These are phyloP conservation scores for Vaccinium corymbosum DNA, from an alignment of 148 eudicot species.

Conservation along the genomic window DNA sequence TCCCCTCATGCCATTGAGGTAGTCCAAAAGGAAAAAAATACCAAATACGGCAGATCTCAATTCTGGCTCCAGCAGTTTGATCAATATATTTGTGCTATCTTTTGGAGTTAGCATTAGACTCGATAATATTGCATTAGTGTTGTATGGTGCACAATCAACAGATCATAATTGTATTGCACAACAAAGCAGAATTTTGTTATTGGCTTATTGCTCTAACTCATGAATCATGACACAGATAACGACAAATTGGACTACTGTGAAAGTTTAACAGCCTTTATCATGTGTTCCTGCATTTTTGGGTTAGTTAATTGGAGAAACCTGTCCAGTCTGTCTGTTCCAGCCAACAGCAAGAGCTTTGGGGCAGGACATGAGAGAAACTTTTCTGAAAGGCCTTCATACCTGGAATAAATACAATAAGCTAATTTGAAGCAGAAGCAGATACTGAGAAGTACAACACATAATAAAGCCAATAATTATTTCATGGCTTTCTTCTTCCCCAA, in stretches of 20 bases:
- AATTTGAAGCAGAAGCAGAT: not conserved
- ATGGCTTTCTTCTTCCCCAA: not conserved
- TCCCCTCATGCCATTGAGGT: not conserved
- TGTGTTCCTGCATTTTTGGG: not conserved
- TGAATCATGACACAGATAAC: not conserved
- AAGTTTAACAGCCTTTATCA: not conserved
- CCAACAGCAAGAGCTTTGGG: conserved; percentile 79
- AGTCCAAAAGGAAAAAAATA: not conserved
- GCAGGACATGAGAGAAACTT: conserved; percentile 72
- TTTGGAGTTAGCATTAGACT: not conserved
- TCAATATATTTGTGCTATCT: not conserved
- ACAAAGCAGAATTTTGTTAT: not conserved
- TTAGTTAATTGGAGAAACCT: conserved; percentile 37
- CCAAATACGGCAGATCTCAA: not conserved
- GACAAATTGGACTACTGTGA: not conserved
- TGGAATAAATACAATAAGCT: conserved; percentile 30
- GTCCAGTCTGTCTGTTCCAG: conserved; percentile 97
- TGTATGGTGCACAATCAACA: not conserved
- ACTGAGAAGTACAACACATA: not conserved
- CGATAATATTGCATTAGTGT: not conserved
- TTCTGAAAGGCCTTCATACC: conserved; percentile 97
- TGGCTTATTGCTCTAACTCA: not conserved
- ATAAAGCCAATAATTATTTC: not conserved
- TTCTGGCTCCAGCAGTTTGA: not conserved
- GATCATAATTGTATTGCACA: not conserved